Evolutionary conservation across 768 basidiomycete species (phyloP).

Genomic region (Wakefieldia striispora): DNA sequence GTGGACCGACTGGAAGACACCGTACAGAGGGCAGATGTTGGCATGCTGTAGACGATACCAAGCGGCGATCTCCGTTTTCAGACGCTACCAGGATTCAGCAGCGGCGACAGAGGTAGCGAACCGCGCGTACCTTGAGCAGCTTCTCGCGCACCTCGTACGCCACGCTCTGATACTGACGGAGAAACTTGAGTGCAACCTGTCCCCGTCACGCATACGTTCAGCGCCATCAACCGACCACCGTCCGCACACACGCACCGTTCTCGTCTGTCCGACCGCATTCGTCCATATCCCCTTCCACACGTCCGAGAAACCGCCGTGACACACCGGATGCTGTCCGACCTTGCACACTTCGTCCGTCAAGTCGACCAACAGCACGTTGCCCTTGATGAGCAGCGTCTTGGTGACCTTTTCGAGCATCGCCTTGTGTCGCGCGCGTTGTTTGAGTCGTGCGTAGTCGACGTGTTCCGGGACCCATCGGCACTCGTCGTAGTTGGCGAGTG

Average conservation of each 20-base stretch:
- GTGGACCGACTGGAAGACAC: conserved; percentile 48
- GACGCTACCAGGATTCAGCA: conserved; percentile 36
- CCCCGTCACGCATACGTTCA: neutral
- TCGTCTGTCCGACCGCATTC: conserved; percentile 40
- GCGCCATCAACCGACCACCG: no score
- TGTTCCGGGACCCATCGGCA: conserved; percentile 54
- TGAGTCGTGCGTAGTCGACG: conserved; percentile 53
- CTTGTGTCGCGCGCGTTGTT: conserved; percentile 57
- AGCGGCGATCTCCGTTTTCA: conserved; percentile 54
- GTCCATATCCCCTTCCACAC: conserved; percentile 60
- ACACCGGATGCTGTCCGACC: conserved; percentile 47
- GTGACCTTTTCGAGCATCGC: conserved; percentile 52
- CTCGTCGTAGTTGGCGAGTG: conserved; percentile 55
- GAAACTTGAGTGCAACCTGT: conserved; percentile 59
- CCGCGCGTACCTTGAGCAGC: conserved; percentile 42
- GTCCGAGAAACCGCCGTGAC: conserved; percentile 57
- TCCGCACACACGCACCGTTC: conserved; percentile 23
- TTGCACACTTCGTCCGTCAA: conserved; percentile 53
- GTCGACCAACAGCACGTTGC: conserved; percentile 47
- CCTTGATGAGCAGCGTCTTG: conserved; percentile 53
- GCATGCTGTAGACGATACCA: conserved; percentile 58
- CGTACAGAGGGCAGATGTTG: conserved; percentile 55
- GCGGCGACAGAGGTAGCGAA: neutral
- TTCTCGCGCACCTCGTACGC: conserved; percentile 51
- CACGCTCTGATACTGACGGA: conserved; percentile 47